Base-by-base conservation (phyloP, 2,329 filamentous ascomycete species). In the Cercospora nicotianae region DNA sequence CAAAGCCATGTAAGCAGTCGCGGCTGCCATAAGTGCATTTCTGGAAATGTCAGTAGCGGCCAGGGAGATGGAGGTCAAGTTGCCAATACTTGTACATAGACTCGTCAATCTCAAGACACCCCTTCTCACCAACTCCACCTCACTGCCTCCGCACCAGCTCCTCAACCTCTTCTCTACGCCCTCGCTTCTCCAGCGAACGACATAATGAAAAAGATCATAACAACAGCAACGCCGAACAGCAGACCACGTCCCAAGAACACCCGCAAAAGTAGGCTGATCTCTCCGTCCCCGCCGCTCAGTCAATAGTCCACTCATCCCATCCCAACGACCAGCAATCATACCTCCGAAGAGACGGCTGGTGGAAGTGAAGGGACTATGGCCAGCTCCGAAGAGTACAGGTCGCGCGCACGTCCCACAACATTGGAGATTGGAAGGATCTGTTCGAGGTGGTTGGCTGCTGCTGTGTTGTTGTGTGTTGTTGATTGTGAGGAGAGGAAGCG, bases 321-420 rank as follows among this genome's bases (percentile, higher is more conserved):
- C 48, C 48, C 48, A 23, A 53, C 48, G 48, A 53, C 48, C 48
- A 53, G 48, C 48, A 53, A 53, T 53, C 48, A 53, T 53, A 53
- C 48, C 48, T 26, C 48, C 48, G 48, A 53, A 53, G 48, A 26
- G 48, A 53, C 48, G 48, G 48, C 48, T 53, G 48, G 6, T 53
- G 48, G 48, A 53, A 53, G 48, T 53, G 48, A 53, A 53, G 48
- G 48, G 13, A 53, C 48, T 53, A 53, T 53, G 48, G 48, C 48
- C 48, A 53, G 48, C 48, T 53, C 48, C 48, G 48, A 53, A 53
- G 48, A 53, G 23, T 9, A 23, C 48, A 26, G 23, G 48, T 53
- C 48, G 48, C 48, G 48, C 48, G 48, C 48, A 53, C 48, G 48
- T 53, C 48, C 48, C 48, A 53, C 48, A 53, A 53, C 48, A 53